Conservation (phyloP, 2,329 filamentous ascomycete genomes). For the Ambrosiella xylebori region DNA sequence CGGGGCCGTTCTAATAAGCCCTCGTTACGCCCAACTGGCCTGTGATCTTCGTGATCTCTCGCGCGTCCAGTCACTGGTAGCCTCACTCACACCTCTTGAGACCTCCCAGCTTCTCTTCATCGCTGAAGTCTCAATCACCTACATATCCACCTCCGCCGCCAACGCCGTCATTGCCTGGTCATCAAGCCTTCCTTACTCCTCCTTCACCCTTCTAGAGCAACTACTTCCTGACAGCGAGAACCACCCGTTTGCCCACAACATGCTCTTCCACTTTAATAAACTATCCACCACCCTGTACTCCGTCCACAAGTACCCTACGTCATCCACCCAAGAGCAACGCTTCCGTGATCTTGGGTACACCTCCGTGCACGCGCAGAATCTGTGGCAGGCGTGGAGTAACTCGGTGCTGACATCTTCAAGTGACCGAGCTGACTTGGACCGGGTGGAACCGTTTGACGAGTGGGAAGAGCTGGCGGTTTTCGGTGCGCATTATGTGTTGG, state of each 20-base stretch:
- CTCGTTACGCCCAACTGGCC: slow-evolving; percentile 60
- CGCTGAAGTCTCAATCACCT: slow-evolving; percentile 81
- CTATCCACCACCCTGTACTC: slow-evolving; percentile 63
- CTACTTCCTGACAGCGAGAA: slow-evolving; percentile 59
- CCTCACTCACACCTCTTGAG: slow-evolving; percentile 37
- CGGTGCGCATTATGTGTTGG: slow-evolving; percentile 65
- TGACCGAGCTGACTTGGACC: slow-evolving; percentile 46
- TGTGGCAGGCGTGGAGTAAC: slow-evolving; percentile 74
- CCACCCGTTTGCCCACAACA: slow-evolving; percentile 74
- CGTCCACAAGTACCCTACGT: slow-evolving; percentile 49
- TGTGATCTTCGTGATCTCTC: slow-evolving; percentile 60
- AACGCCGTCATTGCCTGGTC: slow-evolving; percentile 66
- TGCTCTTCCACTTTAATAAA: slow-evolving; percentile 71
- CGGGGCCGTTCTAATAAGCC: slow-evolving; percentile 43
- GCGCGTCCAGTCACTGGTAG: slow-evolving; percentile 41
- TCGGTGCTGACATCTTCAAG: slow-evolving; percentile 42
- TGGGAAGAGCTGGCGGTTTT: slow-evolving; percentile 91
- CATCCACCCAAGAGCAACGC: slow-evolving; percentile 47
- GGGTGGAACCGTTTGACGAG: slow-evolving; percentile 75
- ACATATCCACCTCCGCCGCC: slow-evolving; percentile 61
- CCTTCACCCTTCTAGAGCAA: slow-evolving; percentile 78
- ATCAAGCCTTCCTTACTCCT: slow-evolving; percentile 47
- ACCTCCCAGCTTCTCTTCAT: slow-evolving; percentile 56
- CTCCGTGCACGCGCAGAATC: slow-evolving; percentile 41
- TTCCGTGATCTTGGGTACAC: slow-evolving; percentile 56